Evolutionary conservation across 164 flowering plant genomes (phyloP), one percentile per base, ranked within the genome.

Genomic region (Piper betle): DNA sequence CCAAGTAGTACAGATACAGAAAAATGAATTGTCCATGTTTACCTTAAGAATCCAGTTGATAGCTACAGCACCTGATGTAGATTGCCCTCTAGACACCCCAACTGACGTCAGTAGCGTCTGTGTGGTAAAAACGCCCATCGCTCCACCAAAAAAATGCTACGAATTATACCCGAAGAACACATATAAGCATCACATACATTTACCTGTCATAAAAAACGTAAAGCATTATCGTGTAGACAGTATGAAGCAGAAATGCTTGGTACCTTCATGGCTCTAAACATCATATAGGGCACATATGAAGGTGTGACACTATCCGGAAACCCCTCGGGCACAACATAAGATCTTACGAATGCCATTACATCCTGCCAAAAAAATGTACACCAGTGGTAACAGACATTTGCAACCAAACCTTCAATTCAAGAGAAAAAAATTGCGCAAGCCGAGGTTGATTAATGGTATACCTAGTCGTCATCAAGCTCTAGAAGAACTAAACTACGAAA

Each of bases 21-120:
- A 46, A 46, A 15, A 46, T 46, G 50, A 15, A 17, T 20, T 15
- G 3, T n/a, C 38, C 33, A 5, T 55, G 54, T 55, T 52, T 77
- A 88, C 99, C 96, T 93, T 93, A 54, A 93, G 85, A 77, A 93
- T 90, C 99, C 99, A 93, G 65, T 90, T 93, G 57, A 94, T 88
- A 61, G 99, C 96, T 64, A 94, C 88, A 65, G 99, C 99, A 25
- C 95, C 97, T 52, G 95, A 79, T 55, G 84, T 64, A 13, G 88
- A 75, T 61, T 55, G 70, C 71, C 75, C 78, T 76, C 77, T 75
- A 38, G 96, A 84, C 58, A 85, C 78, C 55, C 99, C 99, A 76
- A 94, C 91, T 16, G 99, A 91, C 69, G 54, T 81, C 71, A 94
- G 69, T 60, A 94, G 80, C 17, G 99, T 76, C 65, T 83, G 96